Evolutionary conservation across 1,139 yeast species (phyloP).

Genomic region (Sugiyamaella xylanicola): DNA sequence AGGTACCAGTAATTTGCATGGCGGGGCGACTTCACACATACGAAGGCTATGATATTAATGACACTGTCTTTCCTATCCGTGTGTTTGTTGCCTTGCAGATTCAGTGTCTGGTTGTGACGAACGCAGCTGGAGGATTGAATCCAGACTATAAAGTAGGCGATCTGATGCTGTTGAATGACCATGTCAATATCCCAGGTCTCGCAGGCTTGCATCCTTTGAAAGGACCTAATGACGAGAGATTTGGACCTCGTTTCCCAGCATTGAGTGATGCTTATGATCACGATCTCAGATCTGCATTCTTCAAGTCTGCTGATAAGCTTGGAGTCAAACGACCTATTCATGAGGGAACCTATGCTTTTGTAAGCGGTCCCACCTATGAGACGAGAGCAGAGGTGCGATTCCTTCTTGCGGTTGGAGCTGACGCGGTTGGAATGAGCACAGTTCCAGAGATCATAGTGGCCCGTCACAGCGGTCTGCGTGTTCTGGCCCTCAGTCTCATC

Average conservation of each 20-base stretch:
- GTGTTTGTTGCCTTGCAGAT: constrained; percentile 68
- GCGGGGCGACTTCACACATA: constrained; percentile 90
- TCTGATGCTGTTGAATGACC: constrained; percentile 76
- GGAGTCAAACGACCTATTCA: constrained; percentile 62
- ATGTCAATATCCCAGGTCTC: constrained; percentile 86
- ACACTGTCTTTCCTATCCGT: constrained; percentile 85
- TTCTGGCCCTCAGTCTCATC: constrained; percentile 80
- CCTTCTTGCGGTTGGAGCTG: constrained; percentile 75
- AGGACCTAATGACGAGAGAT: constrained; percentile 78
- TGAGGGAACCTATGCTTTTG: constrained; percentile 86
- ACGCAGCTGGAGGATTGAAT: constrained; percentile 93
- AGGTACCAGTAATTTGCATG: constrained; percentile 87
- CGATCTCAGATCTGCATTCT: constrained; percentile 54
- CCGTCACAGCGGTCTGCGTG: constrained; percentile 80
- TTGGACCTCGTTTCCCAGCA: constrained; percentile 88
- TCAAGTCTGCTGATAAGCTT: constrained; percentile 55
- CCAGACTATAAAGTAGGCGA: constrained; percentile 74
- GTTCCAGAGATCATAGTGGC: constrained; percentile 95
- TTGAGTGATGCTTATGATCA: constrained; percentile 88
- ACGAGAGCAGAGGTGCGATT: constrained; percentile 88
- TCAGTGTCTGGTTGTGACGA: constrained; percentile 68
- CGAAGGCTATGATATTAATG: constrained; percentile 81
- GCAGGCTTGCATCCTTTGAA: constrained; percentile 85
- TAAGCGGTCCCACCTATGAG: constrained; percentile 93
- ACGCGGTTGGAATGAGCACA: constrained; percentile 97